These are phyloP conservation scores for Colletotrichum tropicale DNA, from an alignment of 2,329 filamentous ascomycete genomes.

Conservation along the genomic window DNA sequence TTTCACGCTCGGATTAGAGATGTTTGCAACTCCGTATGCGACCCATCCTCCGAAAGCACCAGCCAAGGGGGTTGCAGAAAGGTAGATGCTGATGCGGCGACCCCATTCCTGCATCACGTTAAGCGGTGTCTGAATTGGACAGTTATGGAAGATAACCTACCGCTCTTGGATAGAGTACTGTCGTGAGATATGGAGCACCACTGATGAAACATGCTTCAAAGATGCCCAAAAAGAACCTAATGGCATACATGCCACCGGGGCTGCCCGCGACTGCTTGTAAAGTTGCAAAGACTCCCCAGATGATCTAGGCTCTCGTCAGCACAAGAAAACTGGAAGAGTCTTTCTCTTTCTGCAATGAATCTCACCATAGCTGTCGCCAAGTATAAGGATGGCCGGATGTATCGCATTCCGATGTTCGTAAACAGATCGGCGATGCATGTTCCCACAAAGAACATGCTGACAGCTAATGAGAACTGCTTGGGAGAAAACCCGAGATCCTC, in stretches of 20 bases:
- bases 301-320: not conserved
- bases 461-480: slow-evolving; percentile 23
- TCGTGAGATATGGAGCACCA: slow-evolving; percentile 54
- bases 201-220: slow-evolving; percentile 54
- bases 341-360: too few species aligned
- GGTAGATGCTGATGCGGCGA: slow-evolving; percentile 60
- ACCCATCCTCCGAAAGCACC: slow-evolving; percentile 42
- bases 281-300: slow-evolving; percentile 8
- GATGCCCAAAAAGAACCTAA: slow-evolving; percentile 51
- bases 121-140: fast-evolving
- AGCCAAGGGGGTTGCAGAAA: slow-evolving; percentile 58
- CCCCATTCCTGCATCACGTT: slow-evolving; percentile 28
- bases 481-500: slow-evolving; percentile 23
- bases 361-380: slow-evolving; percentile 10
- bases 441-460: slow-evolving; percentile 27
- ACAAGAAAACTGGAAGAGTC: not conserved
- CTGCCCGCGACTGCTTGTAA: slow-evolving; percentile 5
- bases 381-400: slow-evolving; percentile 7
- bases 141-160: slow-evolving; percentile 26
- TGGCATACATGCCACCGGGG: slow-evolving; percentile 27
- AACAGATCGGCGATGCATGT: slow-evolving; percentile 8
- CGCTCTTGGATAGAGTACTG: slow-evolving; percentile 54
- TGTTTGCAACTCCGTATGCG: slow-evolving; percentile 41
- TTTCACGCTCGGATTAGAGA: slow-evolving; percentile 29
- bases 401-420: slow-evolving; percentile 9